Conservation (phyloP, 371 early-diverging fungal species). For the Mortierella sp. region DNA sequence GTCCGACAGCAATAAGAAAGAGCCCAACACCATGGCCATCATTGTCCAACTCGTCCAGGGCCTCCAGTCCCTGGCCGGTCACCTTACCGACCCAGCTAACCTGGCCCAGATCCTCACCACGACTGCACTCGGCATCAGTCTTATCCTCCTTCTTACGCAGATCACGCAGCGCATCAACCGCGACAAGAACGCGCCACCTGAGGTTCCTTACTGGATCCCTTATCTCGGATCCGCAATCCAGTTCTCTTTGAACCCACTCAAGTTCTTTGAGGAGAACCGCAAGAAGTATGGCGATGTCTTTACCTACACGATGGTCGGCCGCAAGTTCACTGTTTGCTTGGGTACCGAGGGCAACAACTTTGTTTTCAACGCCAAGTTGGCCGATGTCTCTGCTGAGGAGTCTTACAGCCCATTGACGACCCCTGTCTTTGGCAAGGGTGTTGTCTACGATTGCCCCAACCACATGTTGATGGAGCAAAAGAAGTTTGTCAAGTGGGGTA, state of each 20-base stretch:
- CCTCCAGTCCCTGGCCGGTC: conserved; percentile 39
- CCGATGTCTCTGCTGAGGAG: conserved; percentile 91
- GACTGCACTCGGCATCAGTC: conserved; percentile 32
- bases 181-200: conserved; percentile 81
- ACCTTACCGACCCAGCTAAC: conserved; percentile 53
- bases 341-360: conserved; percentile 96
- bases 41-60: conserved; percentile 53
- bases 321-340: conserved; percentile 88
- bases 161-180: conserved; percentile 58
- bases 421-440: conserved; percentile 94
- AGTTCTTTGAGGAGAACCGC: conserved; percentile 80
- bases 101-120: conserved; percentile 41
- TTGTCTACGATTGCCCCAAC: conserved; percentile 97
- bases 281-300: conserved; percentile 90
- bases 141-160: conserved; percentile 45
- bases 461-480: conserved; percentile 97
- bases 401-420: conserved; percentile 95
- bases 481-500: conserved; percentile 93
- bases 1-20: background rate
- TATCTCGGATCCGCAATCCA: conserved; percentile 90
- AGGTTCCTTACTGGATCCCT: conserved; percentile 89
- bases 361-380: conserved; percentile 93
- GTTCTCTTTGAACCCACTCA: conserved; percentile 92
- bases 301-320: conserved; percentile 94
- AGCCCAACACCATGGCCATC: conserved; percentile 47